phyloP scores from a whole-genome alignment of 2,329 filamentous ascomycete genomes.

The Coniochaeta pulveracea region DNA sequence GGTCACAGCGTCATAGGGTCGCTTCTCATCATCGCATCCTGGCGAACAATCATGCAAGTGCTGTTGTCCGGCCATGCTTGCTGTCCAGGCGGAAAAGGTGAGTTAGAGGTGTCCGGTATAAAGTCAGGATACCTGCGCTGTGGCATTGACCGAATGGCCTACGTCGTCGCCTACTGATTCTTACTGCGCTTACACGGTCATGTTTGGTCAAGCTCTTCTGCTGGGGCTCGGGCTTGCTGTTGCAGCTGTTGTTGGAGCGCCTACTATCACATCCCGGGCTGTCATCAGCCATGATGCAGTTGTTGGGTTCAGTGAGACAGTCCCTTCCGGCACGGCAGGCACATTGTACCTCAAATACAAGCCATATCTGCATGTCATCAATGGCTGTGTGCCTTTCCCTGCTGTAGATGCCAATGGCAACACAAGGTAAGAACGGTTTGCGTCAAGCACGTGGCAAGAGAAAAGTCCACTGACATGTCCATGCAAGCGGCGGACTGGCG shows the following conservation, averaged over 20 bases:
- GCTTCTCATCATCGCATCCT: no score
- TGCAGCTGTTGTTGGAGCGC: conserved; percentile 8
- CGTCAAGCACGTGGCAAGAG: not conserved
- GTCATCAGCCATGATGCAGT: conserved; percentile 20
- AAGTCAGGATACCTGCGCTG: no score
- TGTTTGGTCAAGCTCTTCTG: not conserved
- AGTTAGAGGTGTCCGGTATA: no score
- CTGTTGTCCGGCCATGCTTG: no score
- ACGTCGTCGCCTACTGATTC: not conserved
- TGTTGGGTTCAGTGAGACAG: conserved; percentile 19
- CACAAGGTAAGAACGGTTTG: conserved; percentile 12
- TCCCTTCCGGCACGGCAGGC: conserved; percentile 17
- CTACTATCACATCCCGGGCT: conserved; percentile 15
- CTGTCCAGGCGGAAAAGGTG: no score
- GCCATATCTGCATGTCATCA: conserved; percentile 30
- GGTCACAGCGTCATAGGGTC: no score
- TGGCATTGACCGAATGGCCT: not conserved
- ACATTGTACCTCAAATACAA: conserved; percentile 21
- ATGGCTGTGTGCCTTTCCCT: conserved; percentile 47
- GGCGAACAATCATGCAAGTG: no score
- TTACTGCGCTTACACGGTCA: not conserved
- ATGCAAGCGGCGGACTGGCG: conserved; percentile 16
- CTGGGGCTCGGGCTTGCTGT: no score
- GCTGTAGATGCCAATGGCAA: conserved; percentile 39
- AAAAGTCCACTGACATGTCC: conserved; percentile 5